These are phyloP conservation scores for Globisporangium recalcitrans DNA, from an alignment of 352 stramenopile species.

Conservation along the genomic window DNA sequence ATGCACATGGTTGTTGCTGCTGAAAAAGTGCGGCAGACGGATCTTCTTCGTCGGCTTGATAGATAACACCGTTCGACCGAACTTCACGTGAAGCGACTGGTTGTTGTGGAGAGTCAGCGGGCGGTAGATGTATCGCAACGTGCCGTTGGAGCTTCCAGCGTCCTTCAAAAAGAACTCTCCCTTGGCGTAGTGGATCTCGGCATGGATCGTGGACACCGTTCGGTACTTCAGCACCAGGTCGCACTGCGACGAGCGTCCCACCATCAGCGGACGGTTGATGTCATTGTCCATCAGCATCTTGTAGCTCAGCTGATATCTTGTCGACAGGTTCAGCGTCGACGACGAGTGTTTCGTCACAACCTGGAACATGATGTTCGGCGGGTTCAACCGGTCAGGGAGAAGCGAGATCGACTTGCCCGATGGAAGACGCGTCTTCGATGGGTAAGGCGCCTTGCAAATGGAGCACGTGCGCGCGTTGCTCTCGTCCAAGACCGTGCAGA, in stretches of 20 bases:
- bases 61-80: slow-evolving; percentile 78
- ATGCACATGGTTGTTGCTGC: slow-evolving; percentile 44
- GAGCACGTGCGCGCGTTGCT: slow-evolving; percentile 80
- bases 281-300: slow-evolving; percentile 92
- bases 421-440: slow-evolving; percentile 69
- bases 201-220: slow-evolving; percentile 92
- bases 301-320: slow-evolving; percentile 83
- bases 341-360: slow-evolving; percentile 86
- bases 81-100: slow-evolving; percentile 84
- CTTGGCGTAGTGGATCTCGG: slow-evolving; percentile 91
- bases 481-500: slow-evolving; percentile 82
- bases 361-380: slow-evolving; percentile 85
- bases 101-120: slow-evolving; percentile 89
- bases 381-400: slow-evolving; percentile 62
- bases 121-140: slow-evolving; percentile 91
- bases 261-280: slow-evolving; percentile 87
- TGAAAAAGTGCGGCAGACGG: slow-evolving; percentile 79
- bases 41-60: slow-evolving; percentile 90
- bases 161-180: slow-evolving; percentile 94
- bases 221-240: slow-evolving; percentile 95
- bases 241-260: slow-evolving; percentile 91
- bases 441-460: slow-evolving; percentile 84
- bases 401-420: slow-evolving; percentile 74
- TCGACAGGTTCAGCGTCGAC: slow-evolving; percentile 80
- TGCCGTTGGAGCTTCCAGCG: slow-evolving; percentile 91